Evolutionary conservation across 2,329 filamentous ascomycete genomes (phyloP), one percentile per base, ranked within the genome.

Genomic region (Orbilia quercus): DNA sequence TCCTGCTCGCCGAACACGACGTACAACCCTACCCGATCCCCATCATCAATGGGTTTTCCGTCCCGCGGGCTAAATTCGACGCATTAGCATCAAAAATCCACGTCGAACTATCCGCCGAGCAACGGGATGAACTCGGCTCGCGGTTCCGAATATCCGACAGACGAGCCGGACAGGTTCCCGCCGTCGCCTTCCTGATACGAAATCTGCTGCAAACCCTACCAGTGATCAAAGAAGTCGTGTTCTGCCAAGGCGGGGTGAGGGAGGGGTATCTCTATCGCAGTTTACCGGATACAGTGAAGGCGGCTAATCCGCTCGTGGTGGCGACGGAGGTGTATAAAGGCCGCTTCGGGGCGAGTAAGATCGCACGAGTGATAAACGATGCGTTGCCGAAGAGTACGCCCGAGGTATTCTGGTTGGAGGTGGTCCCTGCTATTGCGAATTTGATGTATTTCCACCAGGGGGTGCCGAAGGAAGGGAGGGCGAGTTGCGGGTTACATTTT

Each of bases 241-340:
- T 96, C 81, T 96, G 92, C 79, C 89, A 91, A 77, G 91, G 93
- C 18, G 93, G 92, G 6, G 93, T 96, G 74, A 85, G 92, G 42
- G 92, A 96, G 80, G 93, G 93, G 0, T 88, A 88, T 45, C 82
- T 96, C 40, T 92, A 91, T 81, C 87, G 90, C 80, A 88, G 85
- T 73, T 84, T 96, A 9, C 83, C 87, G 0, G 76, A 80, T 0
- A 79, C 83, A 0, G 80, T 90, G 14, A 86, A 90, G 62, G 85
- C 87, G 54, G 84, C 86, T 75, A 84, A 89, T 76, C 91, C 92
- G 0, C 82, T 96, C 0, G 81, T 87, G 9, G 85, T 87, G 0
- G 87, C 87, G 0, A 90, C 88, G 0, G 77, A 78, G 12, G 82
- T 82, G 0, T 86, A 85, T 74, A 85, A 85, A 0, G 28, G 28